Evolutionary conservation across 2,329 filamentous ascomycete genomes (phyloP).

Genomic region (Botrytis elliptica): DNA sequence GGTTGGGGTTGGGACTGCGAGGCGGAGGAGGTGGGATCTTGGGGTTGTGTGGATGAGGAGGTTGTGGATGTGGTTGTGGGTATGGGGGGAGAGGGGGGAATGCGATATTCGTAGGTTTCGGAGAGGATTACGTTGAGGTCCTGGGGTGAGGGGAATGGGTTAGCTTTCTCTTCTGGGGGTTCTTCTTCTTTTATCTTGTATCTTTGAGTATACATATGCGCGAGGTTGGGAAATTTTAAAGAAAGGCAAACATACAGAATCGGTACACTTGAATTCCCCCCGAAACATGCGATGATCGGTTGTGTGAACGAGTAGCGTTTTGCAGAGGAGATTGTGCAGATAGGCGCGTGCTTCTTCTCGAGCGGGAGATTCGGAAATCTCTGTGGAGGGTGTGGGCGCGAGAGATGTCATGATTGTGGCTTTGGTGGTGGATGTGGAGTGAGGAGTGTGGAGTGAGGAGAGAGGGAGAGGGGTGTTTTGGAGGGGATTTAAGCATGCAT

Average conservation of each 20-base stretch:
- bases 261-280: conserved; percentile 91
- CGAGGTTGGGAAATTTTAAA: neutral
- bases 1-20: conserved; percentile 16
- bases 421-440: neutral
- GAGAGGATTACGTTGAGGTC: conserved; percentile 86
- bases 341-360: conserved; percentile 54
- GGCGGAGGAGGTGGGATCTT: neutral
- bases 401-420: neutral
- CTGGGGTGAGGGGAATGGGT: conserved; percentile 45
- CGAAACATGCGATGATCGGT: conserved; percentile 86
- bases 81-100: conserved; percentile 54
- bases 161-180: neutral
- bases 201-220: neutral
- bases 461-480: neutral
- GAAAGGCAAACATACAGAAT: conserved; percentile 61
- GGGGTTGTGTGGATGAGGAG: conserved; percentile 57
- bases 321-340: conserved; percentile 68
- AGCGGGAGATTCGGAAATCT: conserved; percentile 15
- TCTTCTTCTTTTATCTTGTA: no score
- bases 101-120: conserved; percentile 85
- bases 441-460: neutral
- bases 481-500: neutral
- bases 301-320: conserved; percentile 74
- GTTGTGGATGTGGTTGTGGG: neutral
- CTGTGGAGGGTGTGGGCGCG: neutral